Base-by-base conservation (phyloP, 768 basidiomycete genomes). In the Boletus eberwhitei region DNA sequence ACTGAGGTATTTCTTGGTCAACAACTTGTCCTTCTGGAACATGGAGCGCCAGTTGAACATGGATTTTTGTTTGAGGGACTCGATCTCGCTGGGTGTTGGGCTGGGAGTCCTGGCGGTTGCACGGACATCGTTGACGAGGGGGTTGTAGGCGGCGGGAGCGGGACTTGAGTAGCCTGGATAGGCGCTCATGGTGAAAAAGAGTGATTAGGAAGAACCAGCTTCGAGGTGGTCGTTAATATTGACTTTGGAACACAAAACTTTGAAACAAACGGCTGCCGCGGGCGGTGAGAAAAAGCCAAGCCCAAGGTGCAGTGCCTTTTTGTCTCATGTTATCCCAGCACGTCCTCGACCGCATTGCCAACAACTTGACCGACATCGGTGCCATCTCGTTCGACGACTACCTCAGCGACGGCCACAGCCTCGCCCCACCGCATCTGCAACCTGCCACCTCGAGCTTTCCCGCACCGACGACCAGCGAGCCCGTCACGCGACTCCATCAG, bases 61-160 rank as follows among this genome's bases (percentile, higher is more conserved):
- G 0, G 74, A 66, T 5, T 64, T 75, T 45, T 64, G 64, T 1
- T 71, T 65, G 48, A 85, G 66, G 46, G 77, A 76, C 50, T 71
- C 74, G 36, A 63, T 63, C 68, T 86, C 85, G 62, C 82, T 85
- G 7, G 84, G 85, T 1, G 85, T 84, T 0, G 85, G 85, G 59
- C 83, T 85, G 14, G 84, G 84, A 5, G 84, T 86, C 34, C 82
- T 74, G 11, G 62, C 53, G 14, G 36, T 24, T 21, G 32, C 16
- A 0, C 70, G 65, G 19, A 9, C 62, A 53, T 61, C 54, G 36
- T 47, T 53, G 37, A 19, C 53, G 52, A 57, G 38, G 12, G 65
- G 57, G 22, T 56, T 57, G 54, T 59, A 63, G 8, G 21, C 14
- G 2, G 31, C 41, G 2, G 59, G 54, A 0, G 38, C 35, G 16